Conservation (phyloP, 805 yeast species). For the Yamadazyma olivae region DNA sequence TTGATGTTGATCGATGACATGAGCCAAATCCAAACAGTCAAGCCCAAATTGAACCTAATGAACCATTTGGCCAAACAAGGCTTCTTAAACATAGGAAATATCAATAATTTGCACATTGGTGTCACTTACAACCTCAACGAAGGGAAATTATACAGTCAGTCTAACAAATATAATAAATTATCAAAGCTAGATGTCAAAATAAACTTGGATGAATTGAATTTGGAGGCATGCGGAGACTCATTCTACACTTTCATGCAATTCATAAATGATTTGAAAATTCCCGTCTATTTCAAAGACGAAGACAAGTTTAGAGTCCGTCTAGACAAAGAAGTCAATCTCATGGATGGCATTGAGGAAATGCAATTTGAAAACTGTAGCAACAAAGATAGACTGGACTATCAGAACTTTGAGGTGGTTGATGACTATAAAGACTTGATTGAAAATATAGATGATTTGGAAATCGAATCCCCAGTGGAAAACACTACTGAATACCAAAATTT, state of each 20-base stretch:
- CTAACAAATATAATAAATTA: slow-evolving; percentile 12
- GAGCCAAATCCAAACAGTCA: slow-evolving; percentile 7
- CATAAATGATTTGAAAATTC: slow-evolving; percentile 68
- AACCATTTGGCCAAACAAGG: slow-evolving; percentile 31
- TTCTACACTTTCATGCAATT: slow-evolving; percentile 67
- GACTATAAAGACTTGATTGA: slow-evolving; percentile 14
- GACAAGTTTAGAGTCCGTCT: slow-evolving; percentile 51
- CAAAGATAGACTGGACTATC: slow-evolving; percentile 6
- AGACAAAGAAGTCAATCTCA: slow-evolving; percentile 32
- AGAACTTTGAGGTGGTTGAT: slow-evolving; percentile 16
- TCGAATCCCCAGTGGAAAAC: not conserved
- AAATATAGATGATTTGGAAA: slow-evolving; percentile 1
- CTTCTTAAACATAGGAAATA: slow-evolving; percentile 48
- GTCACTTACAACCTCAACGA: slow-evolving; percentile 8
- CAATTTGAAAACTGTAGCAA: slow-evolving; percentile 3
- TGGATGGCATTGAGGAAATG: slow-evolving; percentile 38
- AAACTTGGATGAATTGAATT: slow-evolving; percentile 43
- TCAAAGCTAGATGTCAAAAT: slow-evolving; percentile 44
- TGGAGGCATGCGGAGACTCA: slow-evolving; percentile 82
- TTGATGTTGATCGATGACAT: slow-evolving; percentile 65
- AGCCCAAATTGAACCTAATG: not conserved
- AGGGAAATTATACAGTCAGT: slow-evolving; percentile 1
- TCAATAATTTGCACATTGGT: slow-evolving; percentile 38
- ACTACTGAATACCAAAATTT: not conserved
- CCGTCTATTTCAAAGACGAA: slow-evolving; percentile 56